A percentile compares a stretch with the other conserved stretches of the same genome.
These are phyloP conservation scores for Macrolepiota albuminosa DNA, from an alignment of 768 basidiomycete genomes.

Conservation along the genomic window DNA sequence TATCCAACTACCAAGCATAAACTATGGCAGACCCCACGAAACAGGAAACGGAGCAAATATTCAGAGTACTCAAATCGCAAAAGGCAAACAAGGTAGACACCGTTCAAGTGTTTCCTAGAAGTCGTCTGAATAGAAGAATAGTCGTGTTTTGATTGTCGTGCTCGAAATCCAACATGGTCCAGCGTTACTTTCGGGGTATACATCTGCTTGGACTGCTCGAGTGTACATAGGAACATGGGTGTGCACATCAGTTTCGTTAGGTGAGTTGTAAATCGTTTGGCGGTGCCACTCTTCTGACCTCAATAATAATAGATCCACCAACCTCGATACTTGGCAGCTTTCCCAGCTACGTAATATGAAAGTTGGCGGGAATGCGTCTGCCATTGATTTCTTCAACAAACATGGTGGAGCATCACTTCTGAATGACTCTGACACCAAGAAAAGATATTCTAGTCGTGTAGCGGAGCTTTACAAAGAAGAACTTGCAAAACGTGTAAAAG, in stretches of 20 bases:
- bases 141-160: conserved; percentile 90
- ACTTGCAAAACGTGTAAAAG: conserved; percentile 70
- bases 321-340: conserved; percentile 92
- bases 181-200: conserved; percentile 96
- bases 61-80: conserved; percentile 75
- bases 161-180: conserved; percentile 96
- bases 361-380: conserved; percentile 86
- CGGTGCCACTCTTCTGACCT: conserved; percentile 5
- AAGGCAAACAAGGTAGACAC: conserved; percentile 79
- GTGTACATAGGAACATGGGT: conserved; percentile 92
- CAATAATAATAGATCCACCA: conserved; percentile 76
- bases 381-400: conserved; percentile 85
- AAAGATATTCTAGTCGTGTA: conserved; percentile 81
- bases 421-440: conserved; percentile 73
- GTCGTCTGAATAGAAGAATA: conserved; percentile 10
- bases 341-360: conserved; percentile 93
- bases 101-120: neutral
- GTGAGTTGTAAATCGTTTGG: conserved; percentile 37
- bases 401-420: conserved; percentile 75
- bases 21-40: conserved; percentile 75
- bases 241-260: conserved; percentile 97
- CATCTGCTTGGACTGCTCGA: conserved; percentile 97
- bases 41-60: conserved; percentile 82
- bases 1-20: conserved; percentile 11
- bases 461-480: conserved; percentile 94